A percentile compares a stretch with the other conserved stretches of the same genome.
Conservation (phyloP, 1,284 basidiomycete genomes). For the Cryptococcus sp. region DNA sequence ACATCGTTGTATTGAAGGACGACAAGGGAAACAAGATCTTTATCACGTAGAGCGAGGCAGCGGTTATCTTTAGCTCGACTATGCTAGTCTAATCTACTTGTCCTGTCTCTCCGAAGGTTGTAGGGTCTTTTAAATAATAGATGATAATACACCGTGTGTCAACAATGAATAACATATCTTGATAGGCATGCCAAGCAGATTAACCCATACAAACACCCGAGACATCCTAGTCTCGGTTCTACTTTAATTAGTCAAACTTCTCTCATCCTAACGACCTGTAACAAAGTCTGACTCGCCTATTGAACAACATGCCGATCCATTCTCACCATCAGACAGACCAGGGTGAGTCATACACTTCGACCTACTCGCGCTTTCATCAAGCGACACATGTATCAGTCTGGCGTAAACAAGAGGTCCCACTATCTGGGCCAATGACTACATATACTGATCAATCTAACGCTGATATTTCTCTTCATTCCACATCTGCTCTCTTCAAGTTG, state of each 20-base stretch:
- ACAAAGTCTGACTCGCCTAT: background rate
- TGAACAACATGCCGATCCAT: background rate
- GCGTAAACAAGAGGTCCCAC: no score
- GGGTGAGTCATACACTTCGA: no score
- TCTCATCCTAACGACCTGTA: background rate
- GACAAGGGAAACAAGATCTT: conserved; percentile 78
- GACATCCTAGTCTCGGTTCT: no score
- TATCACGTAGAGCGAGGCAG: conserved; percentile 60
- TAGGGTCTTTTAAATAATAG: background rate
- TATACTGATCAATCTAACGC: no score
- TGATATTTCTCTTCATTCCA: no score
- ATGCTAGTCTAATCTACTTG: background rate
- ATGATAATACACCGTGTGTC: background rate
- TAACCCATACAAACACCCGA: background rate
- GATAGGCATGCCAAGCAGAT: background rate
- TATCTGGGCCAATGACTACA: no score
- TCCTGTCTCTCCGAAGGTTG: background rate
- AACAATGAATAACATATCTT: background rate
- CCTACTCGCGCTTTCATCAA: no score
- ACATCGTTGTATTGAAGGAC: conserved; percentile 74
- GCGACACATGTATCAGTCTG: no score
- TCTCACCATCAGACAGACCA: no score
- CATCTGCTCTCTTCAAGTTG: no score
- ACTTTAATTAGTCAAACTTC: background rate
- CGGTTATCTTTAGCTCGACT: background rate